Evolutionary conservation across 129 eudicot genomes (phyloP).

Genomic region (Solidago caesia): DNA sequence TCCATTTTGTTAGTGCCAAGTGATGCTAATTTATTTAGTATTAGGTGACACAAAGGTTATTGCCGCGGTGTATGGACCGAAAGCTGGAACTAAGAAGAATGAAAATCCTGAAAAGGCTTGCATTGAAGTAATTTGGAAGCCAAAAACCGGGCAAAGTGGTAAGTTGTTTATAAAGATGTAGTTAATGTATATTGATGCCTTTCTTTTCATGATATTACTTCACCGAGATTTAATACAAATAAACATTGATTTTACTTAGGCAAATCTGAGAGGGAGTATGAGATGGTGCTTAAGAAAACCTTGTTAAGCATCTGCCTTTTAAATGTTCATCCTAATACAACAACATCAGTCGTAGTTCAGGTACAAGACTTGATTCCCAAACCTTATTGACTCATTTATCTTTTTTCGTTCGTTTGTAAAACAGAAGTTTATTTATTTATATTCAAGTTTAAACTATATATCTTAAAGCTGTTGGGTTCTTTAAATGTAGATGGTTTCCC

Average conservation of each 20-base stretch:
- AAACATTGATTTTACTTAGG: slow-evolving; percentile 36
- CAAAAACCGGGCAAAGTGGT: slow-evolving; percentile 89
- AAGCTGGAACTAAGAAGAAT: slow-evolving; percentile 86
- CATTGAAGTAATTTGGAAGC: slow-evolving; percentile 90
- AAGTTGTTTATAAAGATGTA: slow-evolving; percentile 14
- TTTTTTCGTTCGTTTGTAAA: background rate
- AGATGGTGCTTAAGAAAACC: slow-evolving; percentile 86
- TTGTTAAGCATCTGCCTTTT: slow-evolving; percentile 83
- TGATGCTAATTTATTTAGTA: background rate
- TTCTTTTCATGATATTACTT: background rate
- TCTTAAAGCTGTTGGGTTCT: background rate
- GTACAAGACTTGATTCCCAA: slow-evolving; percentile 26
- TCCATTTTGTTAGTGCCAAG: background rate
- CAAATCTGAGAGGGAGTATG: slow-evolving; percentile 81
- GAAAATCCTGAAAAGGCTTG: slow-evolving; percentile 94
- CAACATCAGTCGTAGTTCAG: slow-evolving; percentile 84
- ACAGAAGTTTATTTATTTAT: too few relatives aligned
- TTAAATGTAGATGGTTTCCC: background rate
- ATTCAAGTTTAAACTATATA: background rate
- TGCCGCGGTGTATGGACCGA: slow-evolving; percentile 97
- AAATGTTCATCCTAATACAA: slow-evolving; percentile 81
- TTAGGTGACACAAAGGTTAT: slow-evolving; percentile 80
- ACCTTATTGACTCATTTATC: background rate
- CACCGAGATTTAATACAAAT: background rate
- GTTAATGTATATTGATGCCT: background rate